Evolutionary conservation across 805 yeast species (phyloP), one percentile per base, ranked within the genome.

Genomic region (Ogataea kodamae): DNA sequence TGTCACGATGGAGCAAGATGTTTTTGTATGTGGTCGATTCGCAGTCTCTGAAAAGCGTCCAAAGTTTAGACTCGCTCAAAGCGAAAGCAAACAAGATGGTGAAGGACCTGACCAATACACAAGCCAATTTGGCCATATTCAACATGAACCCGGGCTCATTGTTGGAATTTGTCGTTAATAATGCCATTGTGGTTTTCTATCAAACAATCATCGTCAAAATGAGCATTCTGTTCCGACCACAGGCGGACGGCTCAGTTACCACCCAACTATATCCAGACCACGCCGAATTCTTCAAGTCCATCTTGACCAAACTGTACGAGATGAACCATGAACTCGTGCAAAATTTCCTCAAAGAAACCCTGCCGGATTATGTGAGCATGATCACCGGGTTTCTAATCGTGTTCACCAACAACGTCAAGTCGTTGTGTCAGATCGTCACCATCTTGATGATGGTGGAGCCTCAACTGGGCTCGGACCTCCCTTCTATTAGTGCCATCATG

Each of bases 1-100:
- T 57, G 12, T 45, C 48, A 7, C 54, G 50, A 42, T 58, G 62
- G 62, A 50, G 59, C 37, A 54, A 47, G 35, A 54, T 49, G 44
- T 56, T 58, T 32, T 33, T 54, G 3, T 50, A 47, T 31, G 39
- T 51, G 40, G 59, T 54, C n/a, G 54, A 52, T 20, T 34, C 50
- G 16, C 50, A 48, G 9, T 42, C 57, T 10, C 36, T 57, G 11
- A 44, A 45, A 28, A 12, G 41, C 1, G 42, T 39, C 18, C 33
- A 43, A 6, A 45, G 47, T 17, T 31, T 56, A 6, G 29, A 33
- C 6, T 30, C 48, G 8, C 43, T 56, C n/a, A 40, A 34, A 5
- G 13, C 25, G 13, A 55, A 56, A 40, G 46, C 55, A 14, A 48
- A 49, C 18, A 57, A 54, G 28, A 31, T 56, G n/a, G 43, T 49